phyloP scores from a whole-genome alignment of 768 basidiomycete species.

The Boletellus ananiceps region DNA sequence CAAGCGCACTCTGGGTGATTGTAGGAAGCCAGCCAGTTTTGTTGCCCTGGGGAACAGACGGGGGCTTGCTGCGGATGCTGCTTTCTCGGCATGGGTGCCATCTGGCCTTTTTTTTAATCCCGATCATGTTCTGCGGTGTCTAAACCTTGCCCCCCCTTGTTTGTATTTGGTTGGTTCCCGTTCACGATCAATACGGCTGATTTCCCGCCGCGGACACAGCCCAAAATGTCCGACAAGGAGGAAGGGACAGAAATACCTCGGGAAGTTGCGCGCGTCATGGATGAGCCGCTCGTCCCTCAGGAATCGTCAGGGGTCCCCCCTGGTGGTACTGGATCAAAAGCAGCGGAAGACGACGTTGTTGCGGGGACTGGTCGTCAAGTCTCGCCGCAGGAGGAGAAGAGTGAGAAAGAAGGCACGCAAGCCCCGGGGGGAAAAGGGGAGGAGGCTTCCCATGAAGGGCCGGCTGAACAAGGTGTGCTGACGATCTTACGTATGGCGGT shows the following conservation, averaged over 20 bases:
- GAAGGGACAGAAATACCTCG: background rate
- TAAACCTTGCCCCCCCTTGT: background rate
- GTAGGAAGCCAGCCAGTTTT: background rate
- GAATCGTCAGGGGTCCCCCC: background rate
- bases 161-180: background rate
- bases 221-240: background rate
- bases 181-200: slow-evolving; percentile 1
- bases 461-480: slow-evolving; percentile 12
- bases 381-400: background rate
- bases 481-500: background rate
- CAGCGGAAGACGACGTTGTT: background rate
- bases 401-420: background rate
- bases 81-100: background rate
- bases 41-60: background rate
- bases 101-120: background rate
- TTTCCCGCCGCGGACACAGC: slow-evolving; percentile 4
- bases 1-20: background rate
- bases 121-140: background rate
- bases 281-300: background rate
- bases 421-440: background rate
- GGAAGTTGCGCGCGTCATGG: background rate
- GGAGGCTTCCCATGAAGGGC: background rate
- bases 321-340: background rate
- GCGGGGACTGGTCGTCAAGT: background rate
- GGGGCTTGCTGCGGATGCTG: background rate